Evolutionary conservation across 1,284 basidiomycete genomes (phyloP).

Genomic region (Takashimella tepidaria): DNA sequence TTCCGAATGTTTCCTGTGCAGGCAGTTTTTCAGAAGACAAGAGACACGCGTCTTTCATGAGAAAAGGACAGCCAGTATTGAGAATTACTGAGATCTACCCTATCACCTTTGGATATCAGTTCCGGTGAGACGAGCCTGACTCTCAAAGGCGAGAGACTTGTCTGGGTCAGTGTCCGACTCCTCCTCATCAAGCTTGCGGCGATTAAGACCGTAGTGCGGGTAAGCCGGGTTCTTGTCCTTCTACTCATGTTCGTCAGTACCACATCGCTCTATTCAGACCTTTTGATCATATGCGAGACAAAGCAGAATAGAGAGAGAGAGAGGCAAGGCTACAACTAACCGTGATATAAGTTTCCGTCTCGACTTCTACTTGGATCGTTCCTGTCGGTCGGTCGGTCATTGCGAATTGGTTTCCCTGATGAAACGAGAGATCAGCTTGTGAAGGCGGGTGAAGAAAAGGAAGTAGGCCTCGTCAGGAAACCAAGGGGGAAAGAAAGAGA

Average conservation of each 20-base stretch:
- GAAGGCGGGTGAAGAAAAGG: no score
- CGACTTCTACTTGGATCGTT: constrained; percentile 24
- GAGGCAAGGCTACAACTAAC: background rate
- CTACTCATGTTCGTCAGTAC: background rate
- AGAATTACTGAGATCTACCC: no score
- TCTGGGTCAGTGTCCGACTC: background rate
- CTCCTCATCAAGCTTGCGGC: background rate
- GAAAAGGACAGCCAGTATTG: no score
- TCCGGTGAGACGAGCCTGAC: background rate
- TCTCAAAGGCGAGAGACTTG: background rate
- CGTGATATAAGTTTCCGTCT: constrained; percentile 22
- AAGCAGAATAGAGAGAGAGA: no score
- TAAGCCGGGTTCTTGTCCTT: background rate
- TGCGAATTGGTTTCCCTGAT: constrained; percentile 14
- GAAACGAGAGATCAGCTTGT: background rate
- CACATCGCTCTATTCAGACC: background rate
- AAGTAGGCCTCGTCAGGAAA: no score
- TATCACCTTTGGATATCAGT: no score
- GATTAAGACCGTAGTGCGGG: background rate
- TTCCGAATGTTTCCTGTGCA: no score
- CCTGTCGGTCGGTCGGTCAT: constrained; percentile 12
- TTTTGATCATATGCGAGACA: no score
- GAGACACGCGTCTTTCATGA: no score
- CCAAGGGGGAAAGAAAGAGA: no score
- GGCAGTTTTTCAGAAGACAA: no score